phyloP scores from a whole-genome alignment of 352 stramenopile genomes.

The Globisporangium nunn region DNA sequence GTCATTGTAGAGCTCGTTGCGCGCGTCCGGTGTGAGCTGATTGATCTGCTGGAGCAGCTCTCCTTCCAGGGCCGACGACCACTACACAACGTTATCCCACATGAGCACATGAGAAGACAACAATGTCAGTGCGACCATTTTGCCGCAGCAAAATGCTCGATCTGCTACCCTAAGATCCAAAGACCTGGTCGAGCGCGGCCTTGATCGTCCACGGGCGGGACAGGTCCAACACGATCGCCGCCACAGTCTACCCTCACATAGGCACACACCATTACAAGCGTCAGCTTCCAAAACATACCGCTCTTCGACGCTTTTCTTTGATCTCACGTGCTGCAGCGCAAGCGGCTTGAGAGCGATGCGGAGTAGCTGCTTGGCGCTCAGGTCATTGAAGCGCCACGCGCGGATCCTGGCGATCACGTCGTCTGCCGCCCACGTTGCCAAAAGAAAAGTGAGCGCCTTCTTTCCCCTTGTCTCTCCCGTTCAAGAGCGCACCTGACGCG shows the following conservation, averaged over 20 bases:
- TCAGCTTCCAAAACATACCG: neutral
- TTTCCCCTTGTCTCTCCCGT: neutral
- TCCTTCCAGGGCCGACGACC: constrained; percentile 66
- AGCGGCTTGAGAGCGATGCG: constrained; percentile 56
- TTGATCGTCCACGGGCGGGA: constrained; percentile 81
- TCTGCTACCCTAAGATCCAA: neutral
- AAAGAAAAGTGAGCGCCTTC: neutral
- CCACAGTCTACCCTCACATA: constrained; percentile 33
- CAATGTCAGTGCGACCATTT: neutral
- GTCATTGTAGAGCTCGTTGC: constrained; percentile 47
- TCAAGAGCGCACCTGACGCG: constrained; percentile 21
- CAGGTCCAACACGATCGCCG: constrained; percentile 61
- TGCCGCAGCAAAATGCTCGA: neutral
- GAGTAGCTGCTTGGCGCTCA: constrained; percentile 59
- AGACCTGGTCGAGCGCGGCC: constrained; percentile 54
- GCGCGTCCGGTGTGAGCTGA: constrained; percentile 35
- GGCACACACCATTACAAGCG: neutral
- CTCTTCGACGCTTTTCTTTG: no score
- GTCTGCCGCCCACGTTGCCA: constrained; percentile 19
- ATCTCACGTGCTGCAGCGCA: constrained; percentile 34
- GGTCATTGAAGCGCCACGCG: constrained; percentile 72
- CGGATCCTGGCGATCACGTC: constrained; percentile 72
- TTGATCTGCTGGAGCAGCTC: constrained; percentile 72
- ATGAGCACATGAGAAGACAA: neutral
- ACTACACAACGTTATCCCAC: constrained; percentile 20